Percentiles rank a stretch among this genome's conserved stretches.
Evolutionary conservation across 1,139 yeast species (phyloP).

Genomic region (Geotrichum candidum): DNA sequence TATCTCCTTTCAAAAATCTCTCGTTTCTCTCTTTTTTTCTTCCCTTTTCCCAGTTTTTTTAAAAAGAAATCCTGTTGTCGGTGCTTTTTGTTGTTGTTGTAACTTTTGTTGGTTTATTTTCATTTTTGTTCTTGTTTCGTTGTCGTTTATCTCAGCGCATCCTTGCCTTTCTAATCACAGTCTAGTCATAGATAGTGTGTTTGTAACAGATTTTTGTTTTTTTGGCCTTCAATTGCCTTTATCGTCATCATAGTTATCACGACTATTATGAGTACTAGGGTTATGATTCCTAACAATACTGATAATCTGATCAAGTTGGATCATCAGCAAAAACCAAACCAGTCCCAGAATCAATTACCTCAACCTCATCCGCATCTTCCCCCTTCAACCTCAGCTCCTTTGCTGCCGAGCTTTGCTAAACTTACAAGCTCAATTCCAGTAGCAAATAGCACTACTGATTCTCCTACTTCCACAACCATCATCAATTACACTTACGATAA

Average conservation of each 20-base stretch:
- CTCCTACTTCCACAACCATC: not conserved
- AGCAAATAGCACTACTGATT: not conserved
- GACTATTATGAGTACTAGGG: not conserved
- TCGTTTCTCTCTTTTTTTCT: not conserved
- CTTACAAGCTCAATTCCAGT: conserved; percentile 11
- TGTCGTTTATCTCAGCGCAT: too few relatives aligned
- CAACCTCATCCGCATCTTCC: not conserved
- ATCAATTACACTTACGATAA: not conserved
- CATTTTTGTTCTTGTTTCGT: too few relatives aligned
- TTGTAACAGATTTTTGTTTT: not conserved
- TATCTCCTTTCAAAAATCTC: not conserved
- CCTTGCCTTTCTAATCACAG: not conserved
- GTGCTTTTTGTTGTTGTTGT: not conserved
- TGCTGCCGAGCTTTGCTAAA: conserved; percentile 15
- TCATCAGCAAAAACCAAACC: not conserved
- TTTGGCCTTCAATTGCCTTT: not conserved
- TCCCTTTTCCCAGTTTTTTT: not conserved
- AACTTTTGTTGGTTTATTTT: not conserved
- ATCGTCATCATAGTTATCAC: not conserved
- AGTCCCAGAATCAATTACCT: not conserved
- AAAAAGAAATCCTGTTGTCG: not conserved
- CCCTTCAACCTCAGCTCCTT: not conserved
- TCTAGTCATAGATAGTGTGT: not conserved
- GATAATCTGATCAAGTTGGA: not conserved
- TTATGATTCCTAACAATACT: not conserved